A percentile compares a stretch with the other conserved stretches of the same genome.
phyloP scores from a whole-genome alignment of 2,329 filamentous ascomycete species.

The Fusarium sp. region DNA sequence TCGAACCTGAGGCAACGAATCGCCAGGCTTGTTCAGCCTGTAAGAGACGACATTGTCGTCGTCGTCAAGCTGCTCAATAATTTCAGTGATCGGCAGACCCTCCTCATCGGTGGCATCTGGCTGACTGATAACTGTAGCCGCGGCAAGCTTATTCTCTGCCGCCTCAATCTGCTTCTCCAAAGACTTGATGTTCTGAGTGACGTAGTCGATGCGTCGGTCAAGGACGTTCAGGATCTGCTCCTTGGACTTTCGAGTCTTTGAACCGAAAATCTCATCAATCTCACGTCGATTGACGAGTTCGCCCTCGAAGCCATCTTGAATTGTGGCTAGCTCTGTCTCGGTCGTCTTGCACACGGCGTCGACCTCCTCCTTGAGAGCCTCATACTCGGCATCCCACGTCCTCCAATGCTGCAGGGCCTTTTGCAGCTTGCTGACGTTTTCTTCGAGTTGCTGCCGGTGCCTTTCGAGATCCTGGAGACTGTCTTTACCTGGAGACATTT shows the following conservation, averaged over 20 bases:
- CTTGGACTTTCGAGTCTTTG: conserved; percentile 40
- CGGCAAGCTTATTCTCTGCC: conserved; percentile 73
- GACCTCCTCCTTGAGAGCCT: conserved; percentile 85
- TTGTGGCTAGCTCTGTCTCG: conserved; percentile 59
- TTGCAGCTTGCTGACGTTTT: conserved; percentile 72
- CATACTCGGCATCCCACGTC: conserved; percentile 90
- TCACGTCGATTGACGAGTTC: conserved; percentile 67
- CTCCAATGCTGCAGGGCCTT: conserved; percentile 87
- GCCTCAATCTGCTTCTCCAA: conserved; percentile 75
- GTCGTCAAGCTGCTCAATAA: conserved; percentile 90
- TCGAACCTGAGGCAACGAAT: conserved; percentile 70
- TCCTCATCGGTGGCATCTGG: conserved; percentile 71
- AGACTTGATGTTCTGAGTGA: conserved; percentile 78
- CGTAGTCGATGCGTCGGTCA: conserved; percentile 84
- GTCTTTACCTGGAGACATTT: conserved; percentile 55
- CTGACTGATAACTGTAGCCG: conserved; percentile 65
- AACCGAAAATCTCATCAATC: conserved; percentile 57
- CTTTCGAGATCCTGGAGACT: conserved; percentile 74
- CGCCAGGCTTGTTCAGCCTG: conserved; percentile 70
- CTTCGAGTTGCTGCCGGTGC: conserved; percentile 77
- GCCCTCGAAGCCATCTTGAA: conserved; percentile 67
- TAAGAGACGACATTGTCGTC: conserved; percentile 82
- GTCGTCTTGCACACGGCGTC: conserved; percentile 59
- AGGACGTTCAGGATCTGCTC: conserved; percentile 66
- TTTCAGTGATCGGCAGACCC: conserved; percentile 83